Evolutionary conservation across 805 yeast species (phyloP).

Genomic region (Myxozyma melibiosi): DNA sequence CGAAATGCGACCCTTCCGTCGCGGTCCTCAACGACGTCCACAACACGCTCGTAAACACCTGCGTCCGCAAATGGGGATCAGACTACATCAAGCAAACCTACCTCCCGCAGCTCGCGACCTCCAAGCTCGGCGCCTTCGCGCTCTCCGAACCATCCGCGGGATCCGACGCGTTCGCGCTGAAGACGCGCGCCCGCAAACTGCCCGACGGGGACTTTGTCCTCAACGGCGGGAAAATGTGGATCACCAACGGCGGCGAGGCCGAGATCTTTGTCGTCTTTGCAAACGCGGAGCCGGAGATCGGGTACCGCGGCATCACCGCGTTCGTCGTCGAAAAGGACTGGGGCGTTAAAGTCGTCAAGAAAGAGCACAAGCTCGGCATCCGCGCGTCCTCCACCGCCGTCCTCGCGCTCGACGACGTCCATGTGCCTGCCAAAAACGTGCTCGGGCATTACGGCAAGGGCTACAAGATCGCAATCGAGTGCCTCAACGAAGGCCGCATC

Average conservation of each 20-base stretch:
- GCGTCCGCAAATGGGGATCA: conserved; percentile 46
- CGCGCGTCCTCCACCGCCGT: conserved; percentile 50
- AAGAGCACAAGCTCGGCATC: conserved; percentile 50
- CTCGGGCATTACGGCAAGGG: conserved; percentile 50
- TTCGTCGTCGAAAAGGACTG: conserved; percentile 47
- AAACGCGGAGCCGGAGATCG: conserved; percentile 46
- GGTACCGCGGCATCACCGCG: conserved; percentile 51
- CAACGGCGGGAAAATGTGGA: conserved; percentile 51
- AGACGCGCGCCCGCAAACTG: conserved; percentile 44
- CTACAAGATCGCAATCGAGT: conserved; percentile 50
- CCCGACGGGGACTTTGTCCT: conserved; percentile 46
- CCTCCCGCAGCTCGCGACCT: conserved; percentile 45
- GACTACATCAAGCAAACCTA: conserved; percentile 44
- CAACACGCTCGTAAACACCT: conserved; percentile 49
- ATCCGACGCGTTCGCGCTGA: conserved; percentile 50
- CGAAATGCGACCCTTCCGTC: conserved; percentile 49
- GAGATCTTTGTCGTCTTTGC: conserved; percentile 48
- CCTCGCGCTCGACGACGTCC: conserved; percentile 46
- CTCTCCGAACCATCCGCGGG: conserved; percentile 49
- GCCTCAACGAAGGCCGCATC: conserved; percentile 50
- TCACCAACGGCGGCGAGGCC: conserved; percentile 50
- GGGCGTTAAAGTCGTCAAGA: conserved; percentile 49
- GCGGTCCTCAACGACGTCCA: conserved; percentile 51
- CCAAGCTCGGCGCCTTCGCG: conserved; percentile 46
- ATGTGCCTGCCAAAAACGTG: conserved; percentile 47